phyloP scores from a whole-genome alignment of 1,284 basidiomycete species.

The Psilocybe mexicana region DNA sequence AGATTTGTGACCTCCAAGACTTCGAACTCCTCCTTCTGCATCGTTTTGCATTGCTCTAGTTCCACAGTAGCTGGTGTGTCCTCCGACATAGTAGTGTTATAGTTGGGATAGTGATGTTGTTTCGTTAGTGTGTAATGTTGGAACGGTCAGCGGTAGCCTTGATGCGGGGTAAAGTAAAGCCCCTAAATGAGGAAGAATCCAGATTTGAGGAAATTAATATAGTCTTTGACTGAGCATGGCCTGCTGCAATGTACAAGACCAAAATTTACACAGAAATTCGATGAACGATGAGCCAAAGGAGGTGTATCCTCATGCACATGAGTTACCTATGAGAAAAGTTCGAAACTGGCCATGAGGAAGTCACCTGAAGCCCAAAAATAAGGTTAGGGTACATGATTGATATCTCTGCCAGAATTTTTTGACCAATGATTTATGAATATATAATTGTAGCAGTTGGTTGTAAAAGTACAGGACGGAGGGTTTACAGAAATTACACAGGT shows the following conservation, averaged over 20 bases:
- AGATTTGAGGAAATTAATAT: not conserved
- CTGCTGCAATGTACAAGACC: too few species aligned
- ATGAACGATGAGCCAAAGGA: not conserved
- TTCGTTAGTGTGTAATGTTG: too few species aligned
- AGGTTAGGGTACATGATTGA: not conserved
- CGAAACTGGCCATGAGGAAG: not conserved
- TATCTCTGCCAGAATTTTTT: too few species aligned
- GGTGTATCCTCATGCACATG: not conserved
- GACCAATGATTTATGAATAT: too few species aligned
- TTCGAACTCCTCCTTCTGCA: slow-evolving; percentile 45
- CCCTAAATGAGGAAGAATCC: not conserved
- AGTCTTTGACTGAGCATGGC: not conserved
- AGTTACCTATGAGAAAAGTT: not conserved
- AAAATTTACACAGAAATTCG: too few species aligned
- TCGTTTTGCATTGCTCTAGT: slow-evolving; percentile 25
- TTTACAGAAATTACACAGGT: too few species aligned
- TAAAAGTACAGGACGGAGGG: too few species aligned
- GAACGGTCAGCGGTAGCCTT: too few species aligned
- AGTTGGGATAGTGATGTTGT: not conserved
- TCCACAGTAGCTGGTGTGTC: not conserved
- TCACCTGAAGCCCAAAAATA: not conserved
- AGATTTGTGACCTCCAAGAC: slow-evolving; percentile 53
- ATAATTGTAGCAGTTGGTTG: too few species aligned
- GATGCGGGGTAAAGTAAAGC: too few species aligned
- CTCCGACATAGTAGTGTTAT: not conserved